phyloP scores from a whole-genome alignment of 345 rosid species.

The Sonneratia alba region DNA sequence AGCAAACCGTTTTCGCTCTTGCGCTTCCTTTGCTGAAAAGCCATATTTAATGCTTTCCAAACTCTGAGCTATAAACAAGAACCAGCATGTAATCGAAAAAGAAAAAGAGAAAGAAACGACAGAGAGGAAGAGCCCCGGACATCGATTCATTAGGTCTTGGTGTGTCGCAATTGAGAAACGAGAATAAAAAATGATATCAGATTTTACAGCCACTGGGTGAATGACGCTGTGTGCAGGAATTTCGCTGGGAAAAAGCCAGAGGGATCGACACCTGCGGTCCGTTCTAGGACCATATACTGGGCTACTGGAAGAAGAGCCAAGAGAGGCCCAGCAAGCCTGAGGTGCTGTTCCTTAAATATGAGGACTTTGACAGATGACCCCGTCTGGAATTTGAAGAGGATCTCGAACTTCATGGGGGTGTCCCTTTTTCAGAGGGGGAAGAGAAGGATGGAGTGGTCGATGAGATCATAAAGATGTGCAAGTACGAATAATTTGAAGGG shows the following conservation, averaged over 20 bases:
- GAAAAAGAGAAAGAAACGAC: too few relatives aligned
- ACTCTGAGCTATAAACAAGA: too few relatives aligned
- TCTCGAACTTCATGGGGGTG: conserved; percentile 15
- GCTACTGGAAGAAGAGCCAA: conserved; percentile 30
- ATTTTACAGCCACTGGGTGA: too few relatives aligned
- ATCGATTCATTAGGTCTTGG: too few relatives aligned
- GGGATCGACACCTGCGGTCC: conserved; percentile 26
- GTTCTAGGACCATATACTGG: conserved; percentile 30
- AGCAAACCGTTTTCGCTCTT: too few relatives aligned
- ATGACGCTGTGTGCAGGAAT: too few relatives aligned
- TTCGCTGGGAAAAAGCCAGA: neutral
- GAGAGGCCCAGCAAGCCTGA: conserved; percentile 18
- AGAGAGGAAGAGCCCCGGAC: too few relatives aligned
- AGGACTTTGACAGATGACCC: conserved; percentile 25
- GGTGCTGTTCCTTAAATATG: conserved; percentile 25
- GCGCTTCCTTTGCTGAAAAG: too few relatives aligned
- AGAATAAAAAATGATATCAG: too few relatives aligned
- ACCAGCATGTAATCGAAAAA: too few relatives aligned
- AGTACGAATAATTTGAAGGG: conserved; percentile 19
- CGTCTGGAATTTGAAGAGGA: conserved; percentile 12
- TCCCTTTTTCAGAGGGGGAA: conserved; percentile 13
- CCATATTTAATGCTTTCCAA: too few relatives aligned
- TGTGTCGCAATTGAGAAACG: too few relatives aligned
- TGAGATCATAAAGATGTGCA: conserved; percentile 11
- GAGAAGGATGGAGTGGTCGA: conserved; percentile 11